Evolutionary conservation across 2,329 filamentous ascomycete species (phyloP), one percentile per base, ranked within the genome.

Genomic region (Aspergillus pseudoterreus): DNA sequence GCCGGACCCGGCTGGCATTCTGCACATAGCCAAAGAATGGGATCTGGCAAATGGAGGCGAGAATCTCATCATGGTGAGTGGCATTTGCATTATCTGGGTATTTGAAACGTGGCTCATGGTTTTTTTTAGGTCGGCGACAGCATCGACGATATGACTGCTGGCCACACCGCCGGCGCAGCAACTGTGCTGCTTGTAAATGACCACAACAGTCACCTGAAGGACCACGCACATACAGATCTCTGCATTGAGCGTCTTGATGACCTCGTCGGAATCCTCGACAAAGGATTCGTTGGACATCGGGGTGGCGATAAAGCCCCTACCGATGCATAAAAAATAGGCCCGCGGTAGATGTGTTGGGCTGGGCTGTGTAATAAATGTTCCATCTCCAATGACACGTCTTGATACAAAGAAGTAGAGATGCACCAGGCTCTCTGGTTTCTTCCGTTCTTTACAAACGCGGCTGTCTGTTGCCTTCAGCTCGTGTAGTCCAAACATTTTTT

Each of bases 61-160:
- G 17, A 70, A 70, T 52, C 35, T 72, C 50, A 71, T 72, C 19
- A 71, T 71, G 69, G 69, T 71, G 55, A 42, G 56, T 58, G 17
- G 41, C 42, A 30, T 32, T 10, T 44, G 17, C 22, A 39, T 43
- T 36, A 36, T 30, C 41, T 50, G 14, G 4, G 15, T n/a, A 38
- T 17, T 19, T 14, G 24, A n/a, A 1, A 43, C 22, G 22, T 10
- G 30, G 21, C 15, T 43, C 12, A 30, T 33, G 33, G 32, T n/a
- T n/a, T 10, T 33, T 42, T 38, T 22, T 62, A 73, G 76, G 75
- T 78, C 19, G 88, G 88, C 4, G 88, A 92, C 66, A 91, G 86
- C 14, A 83, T 95, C 50, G 94, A 97, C 68, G 94, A 99, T 67
- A 95, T 97, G 83, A 88, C 86, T 6, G 90, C 92, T 1, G 92